Evolutionary conservation across 73 alveolate species (phyloP).

Genomic region (Tetrahymena malaccensis): DNA sequence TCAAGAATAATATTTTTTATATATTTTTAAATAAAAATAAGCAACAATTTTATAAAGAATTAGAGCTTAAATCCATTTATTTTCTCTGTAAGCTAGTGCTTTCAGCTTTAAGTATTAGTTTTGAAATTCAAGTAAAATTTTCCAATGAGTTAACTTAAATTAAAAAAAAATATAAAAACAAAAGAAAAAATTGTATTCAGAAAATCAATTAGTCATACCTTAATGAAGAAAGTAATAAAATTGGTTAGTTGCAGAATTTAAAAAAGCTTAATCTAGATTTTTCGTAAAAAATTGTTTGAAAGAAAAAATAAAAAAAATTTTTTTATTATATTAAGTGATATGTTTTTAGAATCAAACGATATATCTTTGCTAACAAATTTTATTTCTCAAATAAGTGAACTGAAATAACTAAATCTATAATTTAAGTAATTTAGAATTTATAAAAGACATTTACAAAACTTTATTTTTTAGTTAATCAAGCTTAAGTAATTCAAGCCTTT

Average conservation of each 20-base stretch:
- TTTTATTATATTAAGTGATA: neutral
- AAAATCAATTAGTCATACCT: neutral
- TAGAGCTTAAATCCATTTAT: neutral
- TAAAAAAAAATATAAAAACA: too few relatives aligned
- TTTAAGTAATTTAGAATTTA: neutral
- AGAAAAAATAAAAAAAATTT: too few relatives aligned
- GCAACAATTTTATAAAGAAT: neutral
- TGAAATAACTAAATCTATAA: neutral
- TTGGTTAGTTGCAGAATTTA: too few relatives aligned
- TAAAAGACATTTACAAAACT: neutral
- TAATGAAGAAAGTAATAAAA: too few relatives aligned
- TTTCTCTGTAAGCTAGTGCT: neutral
- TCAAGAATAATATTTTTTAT: neutral
- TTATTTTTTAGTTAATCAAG: neutral
- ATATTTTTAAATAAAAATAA: neutral
- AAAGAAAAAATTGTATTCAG: neutral
- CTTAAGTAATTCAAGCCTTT: neutral
- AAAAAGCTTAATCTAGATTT: neutral
- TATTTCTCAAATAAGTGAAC: neutral
- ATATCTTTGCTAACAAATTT: neutral
- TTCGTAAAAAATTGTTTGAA: neutral
- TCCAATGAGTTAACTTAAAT: too few relatives aligned
- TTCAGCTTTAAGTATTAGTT: neutral
- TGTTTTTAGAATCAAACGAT: neutral
- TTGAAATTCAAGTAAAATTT: neutral